Evolutionary conservation across 352 stramenopile genomes (phyloP).

Genomic region (Pilasporangium apinafurcum): DNA sequence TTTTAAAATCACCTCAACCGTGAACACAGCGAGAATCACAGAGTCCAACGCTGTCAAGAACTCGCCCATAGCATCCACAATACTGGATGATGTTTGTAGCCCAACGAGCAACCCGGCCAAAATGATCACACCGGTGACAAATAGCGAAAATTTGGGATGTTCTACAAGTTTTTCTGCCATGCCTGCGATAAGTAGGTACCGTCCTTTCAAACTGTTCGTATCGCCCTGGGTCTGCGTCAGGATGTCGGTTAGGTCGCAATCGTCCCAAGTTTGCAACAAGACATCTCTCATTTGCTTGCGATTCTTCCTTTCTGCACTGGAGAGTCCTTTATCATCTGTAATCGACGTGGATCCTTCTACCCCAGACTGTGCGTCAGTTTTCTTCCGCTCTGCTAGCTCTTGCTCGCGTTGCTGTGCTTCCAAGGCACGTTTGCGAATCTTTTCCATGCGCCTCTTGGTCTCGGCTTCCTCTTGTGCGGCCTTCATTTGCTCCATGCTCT

Average conservation of each 20-base stretch:
- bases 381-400: conserved; percentile 30
- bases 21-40: conserved; percentile 72
- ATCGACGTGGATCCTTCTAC: no score
- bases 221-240: conserved; percentile 41
- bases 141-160: conserved; percentile 44
- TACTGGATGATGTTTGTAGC: conserved; percentile 57
- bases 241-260: conserved; percentile 66
- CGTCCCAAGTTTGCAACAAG: conserved; percentile 69
- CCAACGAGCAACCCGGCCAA: conserved; percentile 72
- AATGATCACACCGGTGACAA: conserved; percentile 78
- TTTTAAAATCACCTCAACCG: conserved; percentile 71
- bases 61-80: conserved; percentile 38
- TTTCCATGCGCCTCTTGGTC: conserved; percentile 47
- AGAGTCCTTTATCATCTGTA: conserved; percentile 53
- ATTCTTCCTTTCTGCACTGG: conserved; percentile 42
- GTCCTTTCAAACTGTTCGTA: conserved; percentile 33
- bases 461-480: conserved; percentile 59
- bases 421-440: conserved; percentile 40
- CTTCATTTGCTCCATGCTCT: conserved; percentile 88
- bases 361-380: conserved; percentile 10
- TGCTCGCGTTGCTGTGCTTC: conserved; percentile 38
- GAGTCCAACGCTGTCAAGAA: conserved; percentile 48
- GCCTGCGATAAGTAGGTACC: conserved; percentile 36
- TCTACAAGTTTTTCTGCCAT: conserved; percentile 47
- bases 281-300: conserved; percentile 72